Evolutionary conservation across 257 asterid species (phyloP).

Genomic region (Anisodus tanguticus): DNA sequence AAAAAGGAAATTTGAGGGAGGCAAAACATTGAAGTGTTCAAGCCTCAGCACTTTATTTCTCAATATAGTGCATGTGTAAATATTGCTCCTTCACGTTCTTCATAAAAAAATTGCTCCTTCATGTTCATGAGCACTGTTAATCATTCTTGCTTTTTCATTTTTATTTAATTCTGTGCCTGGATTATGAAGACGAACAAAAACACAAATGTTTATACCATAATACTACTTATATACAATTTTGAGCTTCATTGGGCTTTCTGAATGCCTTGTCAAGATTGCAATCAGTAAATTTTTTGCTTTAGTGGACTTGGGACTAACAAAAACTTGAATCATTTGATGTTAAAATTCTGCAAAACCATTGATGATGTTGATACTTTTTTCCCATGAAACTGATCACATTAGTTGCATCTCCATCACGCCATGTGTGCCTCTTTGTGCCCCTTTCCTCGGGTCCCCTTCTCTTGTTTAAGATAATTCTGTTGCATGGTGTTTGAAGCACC

Average conservation of each 20-base stretch:
- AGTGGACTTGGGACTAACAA: background rate
- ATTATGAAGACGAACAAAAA: background rate
- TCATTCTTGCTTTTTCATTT: background rate
- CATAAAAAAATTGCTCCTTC: background rate
- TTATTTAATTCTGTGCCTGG: background rate
- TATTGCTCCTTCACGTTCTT: background rate
- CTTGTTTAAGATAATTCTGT: too few species aligned
- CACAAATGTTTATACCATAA: background rate
- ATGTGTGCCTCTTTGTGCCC: constrained; percentile 17
- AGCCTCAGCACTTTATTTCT: background rate
- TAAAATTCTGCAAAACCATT: background rate
- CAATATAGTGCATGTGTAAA: background rate
- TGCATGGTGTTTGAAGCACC: background rate
- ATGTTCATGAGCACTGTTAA: background rate
- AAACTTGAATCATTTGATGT: constrained; percentile 11
- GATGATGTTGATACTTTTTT: background rate
- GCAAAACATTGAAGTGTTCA: background rate
- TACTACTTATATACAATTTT: background rate
- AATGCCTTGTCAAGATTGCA: background rate
- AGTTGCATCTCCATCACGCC: background rate
- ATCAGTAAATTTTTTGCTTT: background rate
- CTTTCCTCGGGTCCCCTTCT: too few species aligned
- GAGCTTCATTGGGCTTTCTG: background rate
- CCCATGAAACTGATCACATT: background rate
- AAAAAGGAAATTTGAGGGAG: background rate